phyloP scores from a whole-genome alignment of 192 early-diverging fungal genomes.

The Coemansia sp. region DNA sequence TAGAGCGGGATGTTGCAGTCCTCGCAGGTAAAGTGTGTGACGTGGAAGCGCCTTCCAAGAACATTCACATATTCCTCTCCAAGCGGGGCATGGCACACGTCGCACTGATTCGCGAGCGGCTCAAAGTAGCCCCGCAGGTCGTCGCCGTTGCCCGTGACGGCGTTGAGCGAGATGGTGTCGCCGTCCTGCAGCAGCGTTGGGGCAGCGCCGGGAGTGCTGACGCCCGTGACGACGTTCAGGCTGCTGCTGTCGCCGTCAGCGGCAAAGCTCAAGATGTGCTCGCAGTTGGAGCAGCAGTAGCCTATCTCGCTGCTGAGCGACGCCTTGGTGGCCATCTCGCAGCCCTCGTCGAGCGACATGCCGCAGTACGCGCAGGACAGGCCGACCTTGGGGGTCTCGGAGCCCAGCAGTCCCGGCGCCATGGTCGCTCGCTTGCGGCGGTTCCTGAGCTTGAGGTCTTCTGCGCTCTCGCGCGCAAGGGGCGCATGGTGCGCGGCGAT shows the following conservation, averaged over 20 bases:
- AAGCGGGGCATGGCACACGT: conserved; percentile 27
- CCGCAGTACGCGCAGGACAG: conserved; percentile 46
- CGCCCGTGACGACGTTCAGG: not conserved
- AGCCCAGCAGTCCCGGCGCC: conserved; percentile 23
- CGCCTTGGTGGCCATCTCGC: conserved; percentile 24
- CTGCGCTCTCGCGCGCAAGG: conserved; percentile 3
- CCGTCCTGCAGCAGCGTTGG: conserved; percentile 7
- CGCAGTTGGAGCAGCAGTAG: conserved; percentile 52
- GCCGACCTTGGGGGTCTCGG: conserved; percentile 5
- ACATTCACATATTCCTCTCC: conserved; percentile 53
- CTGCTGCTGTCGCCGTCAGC: conserved; percentile 9
- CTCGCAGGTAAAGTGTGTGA: conserved; percentile 50
- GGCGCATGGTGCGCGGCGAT: conserved; percentile 3
- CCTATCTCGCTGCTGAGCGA: conserved; percentile 47
- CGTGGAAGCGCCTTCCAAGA: conserved; percentile 47
- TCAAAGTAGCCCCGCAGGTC: conserved; percentile 7
- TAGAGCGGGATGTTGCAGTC: conserved; percentile 54
- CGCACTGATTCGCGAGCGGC: conserved; percentile 12
- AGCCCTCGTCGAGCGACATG: conserved; percentile 28
- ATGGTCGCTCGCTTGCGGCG: conserved; percentile 39
- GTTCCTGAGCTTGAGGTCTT: conserved; percentile 9
- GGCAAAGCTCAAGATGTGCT: conserved; percentile 26
- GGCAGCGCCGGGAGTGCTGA: not conserved
- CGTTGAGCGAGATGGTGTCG: conserved; percentile 17
- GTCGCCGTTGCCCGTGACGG: not conserved